A percentile compares a stretch with the other conserved stretches of the same genome.
These are phyloP conservation scores for Collybia sordida DNA, from an alignment of 768 basidiomycete genomes.

Conservation along the genomic window DNA sequence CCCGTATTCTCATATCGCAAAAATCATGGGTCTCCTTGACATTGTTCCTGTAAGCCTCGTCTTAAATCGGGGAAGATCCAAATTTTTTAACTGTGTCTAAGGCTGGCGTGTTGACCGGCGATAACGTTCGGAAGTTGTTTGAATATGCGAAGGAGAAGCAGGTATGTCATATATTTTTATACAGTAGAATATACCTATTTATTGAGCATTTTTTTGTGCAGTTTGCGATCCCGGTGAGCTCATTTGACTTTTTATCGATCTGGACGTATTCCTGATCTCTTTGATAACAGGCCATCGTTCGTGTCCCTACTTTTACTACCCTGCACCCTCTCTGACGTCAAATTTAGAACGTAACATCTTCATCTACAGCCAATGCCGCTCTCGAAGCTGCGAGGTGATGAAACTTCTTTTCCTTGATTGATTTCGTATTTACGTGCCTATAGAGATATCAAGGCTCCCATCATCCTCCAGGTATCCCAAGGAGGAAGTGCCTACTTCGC, in stretches of 20 bases:
- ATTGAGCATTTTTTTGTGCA: background rate
- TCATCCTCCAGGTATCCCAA: conserved; percentile 97
- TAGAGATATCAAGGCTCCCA: conserved; percentile 94
- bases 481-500: conserved; percentile 96
- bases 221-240: conserved; percentile 86
- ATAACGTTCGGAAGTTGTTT: conserved; percentile 92
- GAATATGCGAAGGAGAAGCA: conserved; percentile 89
- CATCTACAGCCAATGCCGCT: conserved; percentile 90
- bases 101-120: conserved; percentile 95
- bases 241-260: background rate
- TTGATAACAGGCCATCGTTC: conserved; percentile 66
- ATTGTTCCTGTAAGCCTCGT: conserved; percentile 69
- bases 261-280: conserved; percentile 3
- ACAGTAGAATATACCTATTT: background rate
- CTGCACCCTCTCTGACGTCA: conserved; percentile 8
- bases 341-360: conserved; percentile 90
- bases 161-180: conserved; percentile 43
- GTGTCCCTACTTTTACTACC: conserved; percentile 27
- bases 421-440: conserved; percentile 12
- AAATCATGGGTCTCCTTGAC: conserved; percentile 76
- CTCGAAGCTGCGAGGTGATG: conserved; percentile 90
- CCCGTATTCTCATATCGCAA: conserved; percentile 1
- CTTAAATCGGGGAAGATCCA: conserved; percentile 2
- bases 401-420: conserved; percentile 4
- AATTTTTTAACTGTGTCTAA: conserved; percentile 26